Conservation (phyloP, 345 rosid genomes). For the Linum tenue region DNA sequence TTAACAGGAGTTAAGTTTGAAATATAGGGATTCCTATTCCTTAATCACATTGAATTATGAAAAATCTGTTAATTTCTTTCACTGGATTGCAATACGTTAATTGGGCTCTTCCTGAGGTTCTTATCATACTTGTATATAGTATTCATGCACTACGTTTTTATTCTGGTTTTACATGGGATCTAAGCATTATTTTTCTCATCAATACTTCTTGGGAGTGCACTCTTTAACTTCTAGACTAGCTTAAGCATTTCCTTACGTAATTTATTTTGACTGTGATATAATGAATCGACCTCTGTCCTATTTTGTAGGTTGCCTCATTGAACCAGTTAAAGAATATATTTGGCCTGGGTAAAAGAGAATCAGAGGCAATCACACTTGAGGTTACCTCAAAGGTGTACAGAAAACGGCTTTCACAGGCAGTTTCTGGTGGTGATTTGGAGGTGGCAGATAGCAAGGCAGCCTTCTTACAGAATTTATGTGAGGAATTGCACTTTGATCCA, state of each 20-base stretch:
- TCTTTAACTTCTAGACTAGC: not conserved
- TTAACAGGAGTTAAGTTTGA: too few species aligned
- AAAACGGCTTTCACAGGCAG: conserved; percentile 64
- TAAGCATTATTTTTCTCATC: not conserved
- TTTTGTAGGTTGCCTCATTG: conserved; percentile 56
- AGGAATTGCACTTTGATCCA: conserved; percentile 79
- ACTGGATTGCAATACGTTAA: not conserved
- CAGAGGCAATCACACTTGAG: conserved; percentile 66
- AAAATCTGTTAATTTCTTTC: not conserved
- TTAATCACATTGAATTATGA: not conserved
- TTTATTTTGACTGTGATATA: not conserved
- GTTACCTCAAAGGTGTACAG: conserved; percentile 83
- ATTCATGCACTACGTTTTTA: not conserved
- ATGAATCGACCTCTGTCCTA: conserved; percentile 1
- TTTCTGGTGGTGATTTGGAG: conserved; percentile 74
- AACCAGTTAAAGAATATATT: conserved; percentile 74
- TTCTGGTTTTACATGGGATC: not conserved
- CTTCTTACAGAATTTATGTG: conserved; percentile 84
- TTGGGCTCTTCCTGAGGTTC: not conserved
- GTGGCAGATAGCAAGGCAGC: conserved; percentile 88
- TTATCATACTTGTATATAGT: not conserved
- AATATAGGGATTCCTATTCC: not conserved
- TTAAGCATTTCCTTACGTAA: not conserved
- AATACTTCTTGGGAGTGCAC: not conserved
- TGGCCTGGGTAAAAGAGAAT: conserved; percentile 85